phyloP scores from a whole-genome alignment of 371 early-diverging fungal genomes.

The Saksenaea vasiformis region DNA sequence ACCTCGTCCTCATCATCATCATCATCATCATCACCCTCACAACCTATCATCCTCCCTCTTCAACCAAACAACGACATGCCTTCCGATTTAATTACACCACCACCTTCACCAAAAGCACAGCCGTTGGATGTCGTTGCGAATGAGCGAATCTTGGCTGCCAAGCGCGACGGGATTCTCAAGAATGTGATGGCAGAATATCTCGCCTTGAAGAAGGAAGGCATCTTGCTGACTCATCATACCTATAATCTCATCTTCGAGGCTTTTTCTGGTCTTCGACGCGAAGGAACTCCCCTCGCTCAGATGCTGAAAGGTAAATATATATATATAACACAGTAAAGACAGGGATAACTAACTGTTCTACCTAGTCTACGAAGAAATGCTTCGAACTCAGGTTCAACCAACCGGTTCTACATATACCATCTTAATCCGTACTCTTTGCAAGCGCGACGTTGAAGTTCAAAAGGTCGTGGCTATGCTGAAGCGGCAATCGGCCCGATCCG shows the following conservation, averaged over 20 bases:
- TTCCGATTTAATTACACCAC: slow-evolving; percentile 1
- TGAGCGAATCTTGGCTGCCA: slow-evolving; percentile 30
- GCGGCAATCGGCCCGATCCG: slow-evolving; percentile 38
- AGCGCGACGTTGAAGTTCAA: slow-evolving; percentile 53
- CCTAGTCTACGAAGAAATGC: slow-evolving; percentile 53
- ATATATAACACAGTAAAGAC: background rate
- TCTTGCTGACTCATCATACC: slow-evolving; percentile 39
- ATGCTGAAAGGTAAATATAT: slow-evolving; percentile 36
- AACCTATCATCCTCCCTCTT: background rate
- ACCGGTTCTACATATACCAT: slow-evolving; percentile 38
- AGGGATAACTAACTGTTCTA: background rate
- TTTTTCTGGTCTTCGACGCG: slow-evolving; percentile 38
- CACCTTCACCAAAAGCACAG: slow-evolving; percentile 1
- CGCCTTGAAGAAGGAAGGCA: slow-evolving; percentile 31
- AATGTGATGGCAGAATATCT: slow-evolving; percentile 35
- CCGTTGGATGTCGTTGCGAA: slow-evolving; percentile 13
- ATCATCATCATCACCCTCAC: background rate
- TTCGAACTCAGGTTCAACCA: slow-evolving; percentile 29
- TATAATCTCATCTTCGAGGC: slow-evolving; percentile 52
- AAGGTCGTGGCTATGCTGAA: slow-evolving; percentile 46
- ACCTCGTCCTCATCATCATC: no score
- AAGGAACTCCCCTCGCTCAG: slow-evolving; percentile 35
- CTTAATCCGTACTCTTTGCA: slow-evolving; percentile 41
- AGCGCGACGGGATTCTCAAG: slow-evolving; percentile 37
- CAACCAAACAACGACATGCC: slow-evolving; percentile 1